phyloP scores from a whole-genome alignment of 2,329 filamentous ascomycete genomes.

The Neonectria hederae region DNA sequence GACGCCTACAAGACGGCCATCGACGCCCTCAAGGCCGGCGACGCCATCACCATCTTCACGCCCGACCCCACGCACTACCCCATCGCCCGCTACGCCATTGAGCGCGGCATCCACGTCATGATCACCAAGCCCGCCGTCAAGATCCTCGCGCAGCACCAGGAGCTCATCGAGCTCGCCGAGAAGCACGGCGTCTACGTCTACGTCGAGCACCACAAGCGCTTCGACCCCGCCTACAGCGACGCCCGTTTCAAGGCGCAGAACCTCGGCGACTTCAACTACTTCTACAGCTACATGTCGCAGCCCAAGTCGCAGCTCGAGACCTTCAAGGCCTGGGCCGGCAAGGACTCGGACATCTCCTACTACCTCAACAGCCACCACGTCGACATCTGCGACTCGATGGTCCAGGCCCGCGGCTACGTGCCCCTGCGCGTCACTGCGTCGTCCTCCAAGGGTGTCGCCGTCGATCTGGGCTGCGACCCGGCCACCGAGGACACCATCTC shows the following conservation, averaged over 20 bases:
- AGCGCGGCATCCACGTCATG: constrained; percentile 87
- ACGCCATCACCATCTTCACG: constrained; percentile 96
- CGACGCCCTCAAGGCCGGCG: constrained; percentile 80
- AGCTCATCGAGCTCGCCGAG: constrained; percentile 75
- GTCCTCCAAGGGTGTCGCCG: constrained; percentile 81
- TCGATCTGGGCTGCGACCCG: constrained; percentile 78
- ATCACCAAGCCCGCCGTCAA: constrained; percentile 96
- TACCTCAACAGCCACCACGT: constrained; percentile 96
- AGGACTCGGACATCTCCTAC: constrained; percentile 93
- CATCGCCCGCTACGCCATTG: constrained; percentile 91
- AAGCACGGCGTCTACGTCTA: constrained; percentile 87
- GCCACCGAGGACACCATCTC: constrained; percentile 95
- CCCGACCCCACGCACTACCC: constrained; percentile 93
- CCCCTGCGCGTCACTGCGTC: constrained; percentile 83
- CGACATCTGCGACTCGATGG: constrained; percentile 93
- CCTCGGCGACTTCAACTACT: constrained; percentile 97
- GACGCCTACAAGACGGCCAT: constrained; percentile 91
- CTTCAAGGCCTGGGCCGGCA: constrained; percentile 93
- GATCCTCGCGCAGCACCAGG: constrained; percentile 79
- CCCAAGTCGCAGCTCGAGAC: constrained; percentile 91
- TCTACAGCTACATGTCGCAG: constrained; percentile 97
- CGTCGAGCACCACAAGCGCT: constrained; percentile 97
- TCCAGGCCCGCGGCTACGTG: constrained; percentile 74
- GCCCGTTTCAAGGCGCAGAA: constrained; percentile 79
- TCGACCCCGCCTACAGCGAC: constrained; percentile 91